Evolutionary conservation across 2,329 filamentous ascomycete genomes (phyloP), one percentile per base, ranked within the genome.

Genomic region (Fusarium sp.): DNA sequence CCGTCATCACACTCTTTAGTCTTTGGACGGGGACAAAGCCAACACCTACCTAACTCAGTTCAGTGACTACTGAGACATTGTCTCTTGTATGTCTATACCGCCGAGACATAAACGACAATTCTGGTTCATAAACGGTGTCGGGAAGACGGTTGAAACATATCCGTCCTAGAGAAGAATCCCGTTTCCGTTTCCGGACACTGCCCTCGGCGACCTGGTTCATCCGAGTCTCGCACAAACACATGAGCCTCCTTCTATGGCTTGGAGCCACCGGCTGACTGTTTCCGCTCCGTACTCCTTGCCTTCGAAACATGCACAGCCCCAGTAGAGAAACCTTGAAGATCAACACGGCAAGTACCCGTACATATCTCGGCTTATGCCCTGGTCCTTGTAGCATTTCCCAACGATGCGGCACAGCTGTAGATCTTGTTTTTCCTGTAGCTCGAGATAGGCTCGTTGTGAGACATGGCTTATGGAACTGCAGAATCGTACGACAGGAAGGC

Each of bases 401-500:
- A 40, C 38, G 48, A 66, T 66, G 48, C 62, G 62, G 63, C 62
- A 44, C 45, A 53, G 27, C 44, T 48, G 62, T 56, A 66, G 63
- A 62, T 66, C 62, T 61, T 24, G 51, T 40, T 53, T 53, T 53
- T 29, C 25, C 27, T 34, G 25, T 41, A 22, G 38, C 55, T 49
- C 32, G n/a, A 65, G 51, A 67, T 62, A 66, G 54, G 55, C 62
- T 38, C 20, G 32, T 40, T 57, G 43, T 65, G 55, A 65, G 69
- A 70, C 62, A 72, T 72, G 66, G 70, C 45, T 69, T 44, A 44
- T 59, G 15, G 25, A 22, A 61, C 41, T 70, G 48, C 48, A 72
- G 58, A 67, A 68, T 72, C 69, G 66, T 72, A 72, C 69, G 69
- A 72, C 34, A 16, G 13, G n/a, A n/a, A 41, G 62, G 38, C 32